Conservation (phyloP, 192 early-diverging fungal genomes). For the Diversispora eburnea region DNA sequence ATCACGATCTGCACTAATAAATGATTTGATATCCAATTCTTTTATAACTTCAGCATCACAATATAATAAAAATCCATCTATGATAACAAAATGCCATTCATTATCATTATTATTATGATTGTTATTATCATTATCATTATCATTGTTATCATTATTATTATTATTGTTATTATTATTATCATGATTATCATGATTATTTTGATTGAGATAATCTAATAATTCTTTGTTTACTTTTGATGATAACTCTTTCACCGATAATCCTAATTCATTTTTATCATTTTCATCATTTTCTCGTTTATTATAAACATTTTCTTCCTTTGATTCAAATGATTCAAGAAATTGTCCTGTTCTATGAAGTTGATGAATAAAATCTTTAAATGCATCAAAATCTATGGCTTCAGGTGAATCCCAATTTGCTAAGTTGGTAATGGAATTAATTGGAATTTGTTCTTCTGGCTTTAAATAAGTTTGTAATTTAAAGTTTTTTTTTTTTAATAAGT, state of each 20-base stretch:
- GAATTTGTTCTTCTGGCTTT: slow-evolving; percentile 60
- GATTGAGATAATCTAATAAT: not conserved
- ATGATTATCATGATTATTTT: not conserved
- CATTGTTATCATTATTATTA: not conserved
- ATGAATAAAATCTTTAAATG: slow-evolving; percentile 33
- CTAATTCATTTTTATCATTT: not conserved
- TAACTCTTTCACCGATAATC: not conserved
- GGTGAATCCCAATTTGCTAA: slow-evolving; percentile 80
- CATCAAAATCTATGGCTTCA: slow-evolving; percentile 56
- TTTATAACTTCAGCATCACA: slow-evolving; percentile 43
- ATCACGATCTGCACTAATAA: slow-evolving; percentile 55
- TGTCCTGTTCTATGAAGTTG: slow-evolving; percentile 35
- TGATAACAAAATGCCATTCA: slow-evolving; percentile 43
- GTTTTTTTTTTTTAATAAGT: not conserved
- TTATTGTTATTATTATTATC: slow-evolving; percentile 5
- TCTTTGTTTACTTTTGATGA: not conserved
- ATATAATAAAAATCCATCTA: slow-evolving; percentile 84
- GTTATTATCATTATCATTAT: not conserved
- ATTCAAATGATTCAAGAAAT: slow-evolving; percentile 37
- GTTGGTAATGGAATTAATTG: slow-evolving; percentile 50
- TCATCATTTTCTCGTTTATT: slow-evolving; percentile 35
- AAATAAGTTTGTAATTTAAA: no score
- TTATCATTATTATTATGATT: not conserved
- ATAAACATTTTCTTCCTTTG: slow-evolving; percentile 36
- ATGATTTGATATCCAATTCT: slow-evolving; percentile 50